A percentile compares a stretch with the other conserved stretches of the same genome.
phyloP scores from a whole-genome alignment of 2,329 filamentous ascomycete species.

The Aspergillus sp. region DNA sequence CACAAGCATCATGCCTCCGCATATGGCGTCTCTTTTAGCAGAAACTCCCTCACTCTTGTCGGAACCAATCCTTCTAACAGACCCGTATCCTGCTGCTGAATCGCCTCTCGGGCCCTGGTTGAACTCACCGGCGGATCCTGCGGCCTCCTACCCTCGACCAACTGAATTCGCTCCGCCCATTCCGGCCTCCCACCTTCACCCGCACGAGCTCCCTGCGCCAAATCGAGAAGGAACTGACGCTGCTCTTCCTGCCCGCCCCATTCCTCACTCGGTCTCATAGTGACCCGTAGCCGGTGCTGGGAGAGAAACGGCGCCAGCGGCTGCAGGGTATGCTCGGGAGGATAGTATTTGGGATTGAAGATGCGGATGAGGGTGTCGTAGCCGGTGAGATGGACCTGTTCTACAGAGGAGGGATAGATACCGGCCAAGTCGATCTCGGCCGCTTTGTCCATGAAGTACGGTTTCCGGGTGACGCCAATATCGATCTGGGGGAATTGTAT shows the following conservation, averaged over 20 bases:
- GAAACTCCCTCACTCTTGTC: conserved; percentile 23
- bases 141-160: conserved; percentile 32
- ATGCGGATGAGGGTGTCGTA: conserved; percentile 44
- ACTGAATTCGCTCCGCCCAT: conserved; percentile 36
- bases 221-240: conserved; percentile 26
- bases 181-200: conserved; percentile 31
- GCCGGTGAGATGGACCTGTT: conserved; percentile 43
- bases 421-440: conserved; percentile 32
- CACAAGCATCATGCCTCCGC: neutral
- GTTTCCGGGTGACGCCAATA: conserved; percentile 41
- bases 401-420: conserved; percentile 26
- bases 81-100: conserved; percentile 16
- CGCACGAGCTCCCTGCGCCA: conserved; percentile 32
- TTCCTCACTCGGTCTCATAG: conserved; percentile 34
- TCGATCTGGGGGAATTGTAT: conserved; percentile 30
- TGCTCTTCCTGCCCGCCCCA: conserved; percentile 36
- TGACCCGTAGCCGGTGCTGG: conserved; percentile 38
- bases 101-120: conserved; percentile 34
- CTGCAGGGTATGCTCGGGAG: conserved; percentile 35
- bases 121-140: conserved; percentile 35
- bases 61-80: conserved; percentile 32
- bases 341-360: conserved; percentile 43
- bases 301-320: conserved; percentile 36
- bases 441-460: conserved; percentile 43
- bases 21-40: conserved; percentile 27